phyloP scores from a whole-genome alignment of 202 grass and related monocot species.

The Schoenoplectus tabernaemontani region DNA sequence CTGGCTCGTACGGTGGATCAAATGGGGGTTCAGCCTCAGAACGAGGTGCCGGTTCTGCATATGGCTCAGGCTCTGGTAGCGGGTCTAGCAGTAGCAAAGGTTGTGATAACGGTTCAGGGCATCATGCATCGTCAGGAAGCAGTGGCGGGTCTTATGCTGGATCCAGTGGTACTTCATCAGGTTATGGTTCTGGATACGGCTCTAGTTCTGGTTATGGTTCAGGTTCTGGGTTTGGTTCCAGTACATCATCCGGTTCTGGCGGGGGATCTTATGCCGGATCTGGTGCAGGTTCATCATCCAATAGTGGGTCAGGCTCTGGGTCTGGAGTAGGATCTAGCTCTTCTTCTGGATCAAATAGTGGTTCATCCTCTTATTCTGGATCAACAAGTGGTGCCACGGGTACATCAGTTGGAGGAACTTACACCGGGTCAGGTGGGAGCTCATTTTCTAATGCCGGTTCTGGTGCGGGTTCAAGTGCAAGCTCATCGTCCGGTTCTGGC shows the following conservation, averaged over 20 bases:
- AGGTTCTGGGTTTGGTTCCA: background rate
- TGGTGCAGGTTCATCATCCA: constrained; percentile 1
- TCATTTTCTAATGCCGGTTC: background rate
- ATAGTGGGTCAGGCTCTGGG: background rate
- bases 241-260: background rate
- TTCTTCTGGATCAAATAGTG: background rate
- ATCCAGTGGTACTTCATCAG: background rate
- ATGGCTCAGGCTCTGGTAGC: constrained; percentile 8
- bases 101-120: constrained; percentile 7
- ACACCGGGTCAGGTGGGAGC: background rate
- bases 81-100: background rate
- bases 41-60: constrained; percentile 19
- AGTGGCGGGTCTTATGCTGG: background rate
- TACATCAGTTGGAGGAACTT: background rate
- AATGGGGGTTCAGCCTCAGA: constrained; percentile 17
- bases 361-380: background rate
- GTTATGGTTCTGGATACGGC: background rate
- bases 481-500: background rate
- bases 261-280: constrained; percentile 10
- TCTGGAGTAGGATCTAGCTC: background rate
- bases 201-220: constrained; percentile 14
- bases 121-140: background rate
- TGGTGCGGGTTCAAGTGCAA: background rate
- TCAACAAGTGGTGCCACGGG: background rate
- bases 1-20: constrained; percentile 7